phyloP scores from a whole-genome alignment of 2,329 filamentous ascomycete species.

The Alternaria conjuncta region DNA sequence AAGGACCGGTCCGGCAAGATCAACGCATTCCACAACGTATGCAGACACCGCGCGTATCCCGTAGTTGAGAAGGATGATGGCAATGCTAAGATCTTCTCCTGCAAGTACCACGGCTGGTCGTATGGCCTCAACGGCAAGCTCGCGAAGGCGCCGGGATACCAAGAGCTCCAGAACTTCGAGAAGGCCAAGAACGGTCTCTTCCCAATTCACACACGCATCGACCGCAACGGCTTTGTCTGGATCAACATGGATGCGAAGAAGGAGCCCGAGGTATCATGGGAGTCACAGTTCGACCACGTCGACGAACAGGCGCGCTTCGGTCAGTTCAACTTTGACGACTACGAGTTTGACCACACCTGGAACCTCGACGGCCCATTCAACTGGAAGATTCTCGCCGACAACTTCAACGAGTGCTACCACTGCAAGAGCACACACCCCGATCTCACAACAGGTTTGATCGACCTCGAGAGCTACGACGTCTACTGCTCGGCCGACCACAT shows the following conservation, averaged over 20 bases:
- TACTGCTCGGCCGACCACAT: constrained; percentile 39
- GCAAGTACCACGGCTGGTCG: constrained; percentile 57
- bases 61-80: constrained; percentile 49
- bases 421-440: constrained; percentile 66
- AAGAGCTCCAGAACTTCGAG: constrained; percentile 49
- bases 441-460: constrained; percentile 61
- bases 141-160: constrained; percentile 53
- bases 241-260: constrained; percentile 47
- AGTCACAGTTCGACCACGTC: constrained; percentile 37
- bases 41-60: constrained; percentile 54
- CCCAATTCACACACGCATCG: constrained; percentile 43
- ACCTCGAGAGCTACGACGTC: constrained; percentile 61
- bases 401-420: constrained; percentile 73
- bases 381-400: constrained; percentile 55
- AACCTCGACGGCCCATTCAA: constrained; percentile 42
- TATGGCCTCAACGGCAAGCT: constrained; percentile 53
- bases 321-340: constrained; percentile 48
- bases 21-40: constrained; percentile 55
- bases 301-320: constrained; percentile 45
- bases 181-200: constrained; percentile 47
- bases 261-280: constrained; percentile 38
- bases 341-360: constrained; percentile 54
- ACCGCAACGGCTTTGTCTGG: constrained; percentile 45
- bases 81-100: constrained; percentile 50
- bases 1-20: constrained; percentile 47